Evolutionary conservation across 371 early-diverging fungal species (phyloP), one percentile per base, ranked within the genome.

Genomic region (Circinella minor): DNA sequence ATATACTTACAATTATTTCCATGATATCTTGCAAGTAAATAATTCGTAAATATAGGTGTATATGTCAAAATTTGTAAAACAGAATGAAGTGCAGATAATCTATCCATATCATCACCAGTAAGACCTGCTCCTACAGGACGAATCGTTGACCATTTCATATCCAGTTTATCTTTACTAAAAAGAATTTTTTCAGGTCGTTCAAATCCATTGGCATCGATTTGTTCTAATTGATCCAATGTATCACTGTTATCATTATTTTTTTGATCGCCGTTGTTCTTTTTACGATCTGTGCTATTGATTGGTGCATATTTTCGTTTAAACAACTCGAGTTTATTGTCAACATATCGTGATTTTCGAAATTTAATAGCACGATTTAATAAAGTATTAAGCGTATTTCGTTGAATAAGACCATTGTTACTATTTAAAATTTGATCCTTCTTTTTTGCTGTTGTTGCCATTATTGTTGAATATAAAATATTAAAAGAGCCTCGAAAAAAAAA

Each of bases 21-120:
- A 72, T 93, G 93, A 36, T 81, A 85, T 71, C 82, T 81, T 27
- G 85, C 74, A 49, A 91, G 67, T 61, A 93, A 83, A 76, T 90
- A 95, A 67, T 94, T 89, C 18, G 94, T 89, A 27, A 98, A 78
- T 0, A 91, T 91, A 15, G 93, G 88, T 9, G 97, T 96, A 67
- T 93, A 94, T 9, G 92, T 92, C 63, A 98, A 75, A 68, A 94
- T 93, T 77, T 99, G 99, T 15, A 99, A 77, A 6, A 93, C 89
- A 6, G 95, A 89, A 81, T 97, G 98, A 74, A 99, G 87, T 77
- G 92, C 97, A 4, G 96, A 94, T n/a, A 62, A 51, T 71, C 98
- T 95, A n/a, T 98, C 99, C 34, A 96, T 81, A 78, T 65, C 64
- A 34, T 95, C 96, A 43, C 43, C 43, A 70, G 87, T 82, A 54